Conservation (phyloP, 169 alveolate species). For the Eimeria acervulina region DNA sequence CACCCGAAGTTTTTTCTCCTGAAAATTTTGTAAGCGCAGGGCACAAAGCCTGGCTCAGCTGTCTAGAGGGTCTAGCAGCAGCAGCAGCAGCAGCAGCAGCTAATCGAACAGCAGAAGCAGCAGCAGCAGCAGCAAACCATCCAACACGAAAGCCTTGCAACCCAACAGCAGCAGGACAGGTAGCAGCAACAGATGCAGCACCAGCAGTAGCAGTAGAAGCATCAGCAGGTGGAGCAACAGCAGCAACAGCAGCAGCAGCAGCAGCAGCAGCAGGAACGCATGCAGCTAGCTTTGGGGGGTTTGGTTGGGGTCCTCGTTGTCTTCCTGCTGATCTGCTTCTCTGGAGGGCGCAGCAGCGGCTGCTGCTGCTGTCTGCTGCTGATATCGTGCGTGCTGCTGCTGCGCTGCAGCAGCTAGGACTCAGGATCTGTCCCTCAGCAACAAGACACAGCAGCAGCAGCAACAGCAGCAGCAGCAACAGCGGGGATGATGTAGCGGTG, state of each 20-base stretch:
- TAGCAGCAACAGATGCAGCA: too few species aligned
- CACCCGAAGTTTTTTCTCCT: too few species aligned
- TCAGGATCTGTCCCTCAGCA: background rate
- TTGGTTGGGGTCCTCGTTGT: constrained; percentile 5
- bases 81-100: too few species aligned
- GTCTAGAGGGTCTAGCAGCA: too few species aligned
- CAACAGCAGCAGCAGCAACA: constrained; percentile 27
- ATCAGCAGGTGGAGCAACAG: background rate
- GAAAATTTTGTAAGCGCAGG: too few species aligned
- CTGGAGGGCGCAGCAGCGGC: constrained; percentile 10
- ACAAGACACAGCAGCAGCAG: background rate
- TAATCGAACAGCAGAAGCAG: too few species aligned
- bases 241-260: constrained; percentile 6
- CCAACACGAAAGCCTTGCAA: too few species aligned
- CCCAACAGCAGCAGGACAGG: too few species aligned
- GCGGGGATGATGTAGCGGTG: constrained; percentile 8
- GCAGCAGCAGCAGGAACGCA: constrained; percentile 9
- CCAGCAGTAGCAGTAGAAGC: background rate
- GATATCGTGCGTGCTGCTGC: constrained; percentile 38
- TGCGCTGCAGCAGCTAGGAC: constrained; percentile 61
- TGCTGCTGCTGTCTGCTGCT: background rate
- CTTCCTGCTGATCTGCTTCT: background rate
- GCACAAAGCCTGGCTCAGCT: too few species aligned
- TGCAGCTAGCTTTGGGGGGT: background rate
- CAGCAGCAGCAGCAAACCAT: too few species aligned